Evolutionary conservation across 345 rosid genomes (phyloP).

Genomic region (Aquilaria malaccensis): DNA sequence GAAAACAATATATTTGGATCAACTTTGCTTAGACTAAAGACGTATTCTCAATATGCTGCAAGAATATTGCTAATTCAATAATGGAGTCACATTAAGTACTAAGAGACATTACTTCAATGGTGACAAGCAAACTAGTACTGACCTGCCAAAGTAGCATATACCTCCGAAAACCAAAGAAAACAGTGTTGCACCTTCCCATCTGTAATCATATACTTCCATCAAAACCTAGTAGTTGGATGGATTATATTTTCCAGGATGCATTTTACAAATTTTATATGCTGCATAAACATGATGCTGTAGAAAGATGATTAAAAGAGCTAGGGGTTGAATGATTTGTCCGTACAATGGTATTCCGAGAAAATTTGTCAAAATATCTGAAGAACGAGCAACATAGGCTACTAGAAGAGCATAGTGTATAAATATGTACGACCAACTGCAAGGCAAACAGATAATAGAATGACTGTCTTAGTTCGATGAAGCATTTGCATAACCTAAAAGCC

Average conservation of each 20-base stretch:
- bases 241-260: no score
- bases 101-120: neutral
- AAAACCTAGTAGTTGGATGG: conserved; percentile 14
- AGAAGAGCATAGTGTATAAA: conserved; percentile 90
- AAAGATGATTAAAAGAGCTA: conserved; percentile 5
- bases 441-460: conserved; percentile 16
- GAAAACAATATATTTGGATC: neutral
- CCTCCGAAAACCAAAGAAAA: conserved; percentile 73
- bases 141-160: conserved; percentile 93
- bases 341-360: conserved; percentile 81
- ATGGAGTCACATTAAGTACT: neutral
- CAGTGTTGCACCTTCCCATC: conserved; percentile 85
- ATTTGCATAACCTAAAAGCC: neutral
- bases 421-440: conserved; percentile 89
- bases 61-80: neutral
- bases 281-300: neutral
- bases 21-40: neutral
- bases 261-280: neutral
- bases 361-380: conserved; percentile 76
- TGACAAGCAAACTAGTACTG: conserved; percentile 5
- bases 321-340: conserved; percentile 17
- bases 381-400: conserved; percentile 88
- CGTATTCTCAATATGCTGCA: neutral
- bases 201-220: conserved; percentile 42
- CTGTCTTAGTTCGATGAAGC: conserved; percentile 5